Percentiles rank a stretch among this genome's conserved stretches.
These are phyloP conservation scores for Centaurea solstitialis DNA, from an alignment of 129 eudicot genomes.

Conservation along the genomic window DNA sequence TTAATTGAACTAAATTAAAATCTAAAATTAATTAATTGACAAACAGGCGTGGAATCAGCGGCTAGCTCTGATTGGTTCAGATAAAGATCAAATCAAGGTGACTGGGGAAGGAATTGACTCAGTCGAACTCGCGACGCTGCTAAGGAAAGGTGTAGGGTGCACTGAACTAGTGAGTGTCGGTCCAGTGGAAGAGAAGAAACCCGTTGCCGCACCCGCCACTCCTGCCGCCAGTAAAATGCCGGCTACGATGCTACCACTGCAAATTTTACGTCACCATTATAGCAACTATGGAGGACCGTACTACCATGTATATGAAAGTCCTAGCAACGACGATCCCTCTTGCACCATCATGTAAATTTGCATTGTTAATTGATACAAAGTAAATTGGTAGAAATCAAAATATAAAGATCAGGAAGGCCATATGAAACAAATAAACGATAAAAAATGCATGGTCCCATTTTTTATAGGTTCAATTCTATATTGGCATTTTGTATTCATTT, in stretches of 20 bases:
- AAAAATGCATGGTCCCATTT: too few species aligned
- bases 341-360: not conserved
- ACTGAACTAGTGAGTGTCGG: not conserved
- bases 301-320: not conserved
- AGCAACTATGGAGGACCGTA: not conserved
- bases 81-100: not conserved
- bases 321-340: not conserved
- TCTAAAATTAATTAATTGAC: not conserved
- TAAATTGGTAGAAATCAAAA: too few species aligned
- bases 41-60: constrained; percentile 16
- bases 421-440: too few species aligned
- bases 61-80: not conserved
- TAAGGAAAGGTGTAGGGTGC: not conserved
- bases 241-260: not conserved
- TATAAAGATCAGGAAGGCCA: too few species aligned
- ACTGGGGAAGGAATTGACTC: not conserved
- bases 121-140: not conserved
- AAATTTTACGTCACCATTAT: not conserved
- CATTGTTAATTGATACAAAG: too few species aligned
- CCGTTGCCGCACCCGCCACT: not conserved
- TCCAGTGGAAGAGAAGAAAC: not conserved
- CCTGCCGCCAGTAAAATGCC: not conserved
- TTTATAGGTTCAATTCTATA: too few species aligned
- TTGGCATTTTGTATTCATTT: too few species aligned
- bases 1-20: not conserved